phyloP scores from a whole-genome alignment of 2,329 filamentous ascomycete genomes.

The Calycina herbarum region DNA sequence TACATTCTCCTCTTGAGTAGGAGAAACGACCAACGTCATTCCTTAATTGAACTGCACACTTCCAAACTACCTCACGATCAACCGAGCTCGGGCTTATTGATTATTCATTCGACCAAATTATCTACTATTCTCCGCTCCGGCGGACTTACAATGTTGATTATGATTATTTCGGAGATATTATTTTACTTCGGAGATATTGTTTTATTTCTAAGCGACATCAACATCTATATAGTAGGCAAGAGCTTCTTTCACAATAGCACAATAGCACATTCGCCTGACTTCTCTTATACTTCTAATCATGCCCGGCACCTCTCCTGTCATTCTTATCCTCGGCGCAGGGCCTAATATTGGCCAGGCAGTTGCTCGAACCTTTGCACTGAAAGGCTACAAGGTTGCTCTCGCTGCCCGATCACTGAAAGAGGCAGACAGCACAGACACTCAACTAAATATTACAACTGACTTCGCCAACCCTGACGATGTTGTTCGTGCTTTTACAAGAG shows the following conservation, averaged over 20 bases:
- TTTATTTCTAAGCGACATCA: not conserved
- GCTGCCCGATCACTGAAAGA: conserved; percentile 38
- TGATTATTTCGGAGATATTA: not conserved
- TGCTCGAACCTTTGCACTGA: conserved; percentile 40
- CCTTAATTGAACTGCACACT: too few relatives aligned
- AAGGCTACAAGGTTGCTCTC: conserved; percentile 45
- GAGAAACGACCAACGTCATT: too few relatives aligned
- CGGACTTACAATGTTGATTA: conserved; percentile 3
- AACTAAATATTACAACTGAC: conserved; percentile 42
- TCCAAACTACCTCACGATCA: too few relatives aligned
- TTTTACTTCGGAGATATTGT: not conserved
- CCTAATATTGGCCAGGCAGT: conserved; percentile 41
- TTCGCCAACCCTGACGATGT: conserved; percentile 41
- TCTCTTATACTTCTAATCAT: conserved; percentile 15
- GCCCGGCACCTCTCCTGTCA: conserved; percentile 26
- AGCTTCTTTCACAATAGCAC: not conserved
- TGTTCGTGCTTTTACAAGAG: conserved; percentile 39
- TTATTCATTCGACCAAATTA: too few relatives aligned
- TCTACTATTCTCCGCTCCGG: too few relatives aligned
- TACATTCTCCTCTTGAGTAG: too few relatives aligned
- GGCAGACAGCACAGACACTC: conserved; percentile 33
- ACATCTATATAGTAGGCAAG: conserved; percentile 8
- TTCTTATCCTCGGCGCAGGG: conserved; percentile 45
- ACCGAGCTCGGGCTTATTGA: too few relatives aligned
- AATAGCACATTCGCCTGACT: not conserved